Conservation (phyloP, 345 rosid species). For the Populus tremula region DNA sequence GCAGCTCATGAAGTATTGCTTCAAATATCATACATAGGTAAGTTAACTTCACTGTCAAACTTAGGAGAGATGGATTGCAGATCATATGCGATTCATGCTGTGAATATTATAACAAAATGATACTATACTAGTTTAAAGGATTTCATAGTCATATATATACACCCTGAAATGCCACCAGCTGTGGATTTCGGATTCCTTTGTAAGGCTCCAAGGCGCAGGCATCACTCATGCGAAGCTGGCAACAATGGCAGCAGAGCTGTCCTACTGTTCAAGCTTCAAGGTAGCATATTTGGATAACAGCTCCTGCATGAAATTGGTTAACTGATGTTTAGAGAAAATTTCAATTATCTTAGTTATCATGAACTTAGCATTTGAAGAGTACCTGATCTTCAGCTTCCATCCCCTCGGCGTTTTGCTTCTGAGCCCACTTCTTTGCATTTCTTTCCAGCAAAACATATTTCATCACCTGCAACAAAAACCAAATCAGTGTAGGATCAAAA, state of each 20-base stretch:
- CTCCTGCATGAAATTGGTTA: neutral
- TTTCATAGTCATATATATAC: too few relatives aligned
- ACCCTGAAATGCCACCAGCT: too few relatives aligned
- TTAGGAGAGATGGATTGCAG: too few relatives aligned
- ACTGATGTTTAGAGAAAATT: neutral
- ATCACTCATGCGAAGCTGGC: neutral
- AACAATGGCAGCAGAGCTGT: too few relatives aligned
- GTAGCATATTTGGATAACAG: neutral
- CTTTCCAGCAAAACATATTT: constrained; percentile 12
- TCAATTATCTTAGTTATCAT: neutral
- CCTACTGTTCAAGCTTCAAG: too few relatives aligned
- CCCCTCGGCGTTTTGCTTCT: neutral
- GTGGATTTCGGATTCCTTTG: too few relatives aligned
- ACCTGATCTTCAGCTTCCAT: constrained; percentile 5
- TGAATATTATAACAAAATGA: too few relatives aligned
- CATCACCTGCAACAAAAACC: constrained; percentile 7
- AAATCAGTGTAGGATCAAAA: neutral
- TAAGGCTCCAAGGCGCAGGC: neutral
- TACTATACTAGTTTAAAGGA: too few relatives aligned
- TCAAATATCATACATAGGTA: too few relatives aligned
- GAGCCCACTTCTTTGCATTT: constrained; percentile 4
- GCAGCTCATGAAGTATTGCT: too few relatives aligned
- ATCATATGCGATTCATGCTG: too few relatives aligned
- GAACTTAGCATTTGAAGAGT: neutral
- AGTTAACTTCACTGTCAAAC: too few relatives aligned